Conservation (phyloP, 495 filamentous ascomycete species). For the Annulohypoxylon bovei region DNA sequence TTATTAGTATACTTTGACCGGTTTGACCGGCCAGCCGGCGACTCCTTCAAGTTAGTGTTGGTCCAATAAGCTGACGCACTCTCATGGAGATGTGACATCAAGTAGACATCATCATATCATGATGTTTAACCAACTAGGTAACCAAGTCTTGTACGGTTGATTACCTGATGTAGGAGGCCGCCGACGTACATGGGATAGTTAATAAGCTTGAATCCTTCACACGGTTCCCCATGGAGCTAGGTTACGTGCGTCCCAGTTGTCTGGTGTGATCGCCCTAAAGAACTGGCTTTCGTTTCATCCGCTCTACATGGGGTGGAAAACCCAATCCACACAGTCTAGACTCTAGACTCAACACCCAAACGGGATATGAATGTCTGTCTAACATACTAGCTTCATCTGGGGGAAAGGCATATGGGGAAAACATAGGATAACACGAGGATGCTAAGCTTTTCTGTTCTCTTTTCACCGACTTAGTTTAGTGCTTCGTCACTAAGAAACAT, state of each 20-base stretch:
- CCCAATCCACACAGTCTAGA: conserved; percentile 10
- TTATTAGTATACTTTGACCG: neutral
- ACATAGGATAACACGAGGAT: conserved; percentile 4
- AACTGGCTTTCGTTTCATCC: conserved; percentile 31
- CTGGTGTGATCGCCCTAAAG: conserved; percentile 8
- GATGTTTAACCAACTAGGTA: conserved; percentile 5
- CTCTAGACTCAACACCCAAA: conserved; percentile 4
- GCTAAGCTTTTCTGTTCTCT: conserved; percentile 3
- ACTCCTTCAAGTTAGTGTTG: neutral
- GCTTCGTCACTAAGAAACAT: neutral
- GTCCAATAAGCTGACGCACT: conserved; percentile 21
- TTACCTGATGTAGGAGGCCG: conserved; percentile 16
- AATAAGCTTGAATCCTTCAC: conserved; percentile 33
- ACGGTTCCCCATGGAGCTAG: neutral
- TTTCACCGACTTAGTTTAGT: neutral
- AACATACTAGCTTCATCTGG: conserved; percentile 16
- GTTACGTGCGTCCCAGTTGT: conserved; percentile 19
- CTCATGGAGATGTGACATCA: conserved; percentile 12
- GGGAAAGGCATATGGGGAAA: conserved; percentile 7
- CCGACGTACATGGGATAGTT: conserved; percentile 10
- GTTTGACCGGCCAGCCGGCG: neutral
- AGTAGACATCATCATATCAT: conserved; percentile 29
- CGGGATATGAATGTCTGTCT: conserved; percentile 2
- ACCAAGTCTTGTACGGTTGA: neutral
- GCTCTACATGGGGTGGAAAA: neutral